Percentiles rank a stretch among this genome's conserved stretches.
Evolutionary conservation across 345 rosid species (phyloP).

Genomic region (Toxicodendron radicans): DNA sequence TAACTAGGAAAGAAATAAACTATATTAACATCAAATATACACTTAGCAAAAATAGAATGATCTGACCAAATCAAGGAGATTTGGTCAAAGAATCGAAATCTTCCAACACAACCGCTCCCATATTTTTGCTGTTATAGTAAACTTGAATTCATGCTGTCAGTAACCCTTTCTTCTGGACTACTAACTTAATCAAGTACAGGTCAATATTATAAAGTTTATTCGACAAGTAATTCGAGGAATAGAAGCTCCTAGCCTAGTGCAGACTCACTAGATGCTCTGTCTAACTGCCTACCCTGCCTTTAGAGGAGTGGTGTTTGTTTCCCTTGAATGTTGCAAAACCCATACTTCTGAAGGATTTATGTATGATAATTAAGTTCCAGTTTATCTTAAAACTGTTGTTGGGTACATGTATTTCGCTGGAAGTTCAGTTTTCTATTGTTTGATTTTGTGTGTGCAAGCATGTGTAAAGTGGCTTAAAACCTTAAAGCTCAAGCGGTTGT

Average conservation of each 20-base stretch:
- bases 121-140: neutral
- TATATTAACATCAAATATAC: no score
- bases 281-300: neutral
- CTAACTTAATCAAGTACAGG: neutral
- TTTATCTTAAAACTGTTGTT: no score
- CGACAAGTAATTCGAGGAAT: neutral
- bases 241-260: neutral
- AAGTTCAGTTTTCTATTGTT: neutral
- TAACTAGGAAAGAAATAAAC: no score
- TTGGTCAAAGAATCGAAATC: no score
- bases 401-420: no score
- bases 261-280: neutral
- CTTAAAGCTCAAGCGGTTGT: neutral
- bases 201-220: neutral
- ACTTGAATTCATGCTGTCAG: neutral
- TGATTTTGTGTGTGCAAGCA: neutral
- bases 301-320: neutral
- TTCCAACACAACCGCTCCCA: no score
- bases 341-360: neutral
- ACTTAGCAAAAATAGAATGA: no score
- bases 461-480: neutral
- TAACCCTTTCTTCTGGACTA: neutral
- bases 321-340: neutral
- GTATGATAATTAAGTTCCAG: neutral
- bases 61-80: no score